These are phyloP conservation scores for Sporisorium scitamineum DNA, from an alignment of 1,284 basidiomycete genomes.

Conservation along the genomic window DNA sequence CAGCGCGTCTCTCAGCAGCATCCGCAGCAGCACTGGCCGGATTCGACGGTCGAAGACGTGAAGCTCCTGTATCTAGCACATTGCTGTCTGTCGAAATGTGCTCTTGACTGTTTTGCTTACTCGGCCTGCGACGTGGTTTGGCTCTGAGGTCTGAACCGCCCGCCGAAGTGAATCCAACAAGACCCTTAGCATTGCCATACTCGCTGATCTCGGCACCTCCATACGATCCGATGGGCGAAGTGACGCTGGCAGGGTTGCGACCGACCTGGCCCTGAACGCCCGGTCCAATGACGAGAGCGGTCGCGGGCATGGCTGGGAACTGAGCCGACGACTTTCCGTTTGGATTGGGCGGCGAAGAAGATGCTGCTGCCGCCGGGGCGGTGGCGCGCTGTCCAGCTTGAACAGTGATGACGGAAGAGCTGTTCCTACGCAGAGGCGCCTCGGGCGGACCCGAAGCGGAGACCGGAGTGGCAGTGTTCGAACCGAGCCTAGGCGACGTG, in stretches of 20 bases:
- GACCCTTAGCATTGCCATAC: slow-evolving; percentile 55
- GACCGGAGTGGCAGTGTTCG: slow-evolving; percentile 19
- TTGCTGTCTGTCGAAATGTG: slow-evolving; percentile 8
- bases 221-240: slow-evolving; percentile 35
- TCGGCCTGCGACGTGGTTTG: slow-evolving; percentile 22
- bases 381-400: slow-evolving; percentile 18
- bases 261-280: slow-evolving; percentile 64
- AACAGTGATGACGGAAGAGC: slow-evolving; percentile 24
- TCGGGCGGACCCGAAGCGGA: slow-evolving; percentile 6
- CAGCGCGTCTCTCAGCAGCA: slow-evolving; percentile 50
- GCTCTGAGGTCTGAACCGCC: slow-evolving; percentile 30
- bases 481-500: slow-evolving; percentile 29
- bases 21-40: slow-evolving; percentile 46
- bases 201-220: slow-evolving; percentile 37
- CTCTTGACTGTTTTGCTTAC: slow-evolving; percentile 36
- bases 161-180: slow-evolving; percentile 58
- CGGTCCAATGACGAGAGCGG: slow-evolving; percentile 63
- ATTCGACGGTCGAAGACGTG: slow-evolving; percentile 29
- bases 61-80: slow-evolving; percentile 6
- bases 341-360: slow-evolving; percentile 30
- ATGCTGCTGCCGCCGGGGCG: slow-evolving; percentile 8
- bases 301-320: slow-evolving; percentile 51
- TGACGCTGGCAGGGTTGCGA: slow-evolving; percentile 30
- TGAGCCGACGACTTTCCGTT: slow-evolving; percentile 26
- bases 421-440: slow-evolving; percentile 17